Conservation (phyloP, 331 rosid genomes). For the Spiraea crenata region DNA sequence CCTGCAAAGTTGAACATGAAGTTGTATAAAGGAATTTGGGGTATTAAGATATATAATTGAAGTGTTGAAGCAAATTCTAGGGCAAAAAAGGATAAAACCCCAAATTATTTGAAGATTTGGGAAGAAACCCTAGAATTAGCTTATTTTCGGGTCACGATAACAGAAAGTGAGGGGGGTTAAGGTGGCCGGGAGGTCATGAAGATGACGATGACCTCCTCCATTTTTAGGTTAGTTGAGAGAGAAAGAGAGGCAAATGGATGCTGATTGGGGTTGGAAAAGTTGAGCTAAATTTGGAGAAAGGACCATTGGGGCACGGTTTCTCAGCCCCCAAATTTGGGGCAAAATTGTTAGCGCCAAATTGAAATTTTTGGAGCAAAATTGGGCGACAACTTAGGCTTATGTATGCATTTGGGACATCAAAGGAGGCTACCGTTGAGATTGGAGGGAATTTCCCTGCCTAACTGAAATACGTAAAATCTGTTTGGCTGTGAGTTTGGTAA, state of each 20-base stretch:
- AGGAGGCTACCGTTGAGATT: not conserved
- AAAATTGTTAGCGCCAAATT: constrained; percentile 19
- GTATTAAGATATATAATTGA: constrained; percentile 2
- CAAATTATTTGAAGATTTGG: constrained; percentile 18
- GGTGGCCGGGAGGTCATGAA: constrained; percentile 34
- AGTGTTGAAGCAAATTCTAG: constrained; percentile 47
- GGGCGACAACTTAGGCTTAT: constrained; percentile 39
- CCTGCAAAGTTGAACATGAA: constrained; percentile 40
- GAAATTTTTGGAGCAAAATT: constrained; percentile 34
- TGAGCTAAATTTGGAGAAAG: constrained; percentile 33
- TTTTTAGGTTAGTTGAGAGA: constrained; percentile 30
- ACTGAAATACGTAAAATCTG: not conserved
- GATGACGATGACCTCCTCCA: constrained; percentile 32
- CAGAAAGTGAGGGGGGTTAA: constrained; percentile 9
- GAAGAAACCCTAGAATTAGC: constrained; percentile 53
- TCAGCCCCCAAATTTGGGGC: constrained; percentile 39
- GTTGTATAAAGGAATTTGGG: too few species aligned
- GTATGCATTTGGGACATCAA: not conserved
- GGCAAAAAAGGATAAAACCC: constrained; percentile 27
- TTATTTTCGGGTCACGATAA: constrained; percentile 1
- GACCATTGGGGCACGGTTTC: constrained; percentile 29
- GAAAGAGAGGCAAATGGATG: constrained; percentile 16
- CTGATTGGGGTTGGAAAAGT: constrained; percentile 35
- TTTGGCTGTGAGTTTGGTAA: not conserved
- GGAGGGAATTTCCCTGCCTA: not conserved